phyloP scores from a whole-genome alignment of 169 alveolate genomes.

The Cryptosporidium tyzzeri region DNA sequence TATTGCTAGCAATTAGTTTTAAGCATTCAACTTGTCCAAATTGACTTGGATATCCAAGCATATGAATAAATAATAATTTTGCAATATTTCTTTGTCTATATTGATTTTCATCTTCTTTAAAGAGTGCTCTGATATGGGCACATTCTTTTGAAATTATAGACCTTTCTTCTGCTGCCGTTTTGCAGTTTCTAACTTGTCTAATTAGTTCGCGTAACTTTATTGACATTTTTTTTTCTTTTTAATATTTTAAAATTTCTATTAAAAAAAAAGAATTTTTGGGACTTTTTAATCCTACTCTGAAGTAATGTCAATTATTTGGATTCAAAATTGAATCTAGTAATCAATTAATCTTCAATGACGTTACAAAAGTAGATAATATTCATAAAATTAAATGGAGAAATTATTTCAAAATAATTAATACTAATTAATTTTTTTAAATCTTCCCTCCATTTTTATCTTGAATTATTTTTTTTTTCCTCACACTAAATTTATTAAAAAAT shows the following conservation, averaged over 20 bases:
- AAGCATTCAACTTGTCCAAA: conserved; percentile 98
- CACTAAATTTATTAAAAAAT: neutral
- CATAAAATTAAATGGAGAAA: neutral
- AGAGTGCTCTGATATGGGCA: conserved; percentile 97
- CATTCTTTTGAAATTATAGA: conserved; percentile 98
- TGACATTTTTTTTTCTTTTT: conserved; percentile 80
- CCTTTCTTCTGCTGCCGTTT: conserved; percentile 99
- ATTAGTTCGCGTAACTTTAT: conserved; percentile 95
- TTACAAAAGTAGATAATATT: neutral
- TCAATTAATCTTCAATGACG: neutral
- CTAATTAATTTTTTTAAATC: neutral
- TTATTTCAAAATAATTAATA: neutral
- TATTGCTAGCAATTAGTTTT: conserved; percentile 95
- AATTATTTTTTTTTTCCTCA: conserved; percentile 9
- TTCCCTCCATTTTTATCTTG: neutral
- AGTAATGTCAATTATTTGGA: neutral
- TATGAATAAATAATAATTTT: conserved; percentile 95
- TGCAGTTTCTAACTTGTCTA: conserved; percentile 97
- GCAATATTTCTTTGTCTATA: conserved; percentile 97
- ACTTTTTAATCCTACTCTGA: neutral
- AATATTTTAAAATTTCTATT: neutral
- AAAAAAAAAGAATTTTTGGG: neutral
- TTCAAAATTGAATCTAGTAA: neutral
- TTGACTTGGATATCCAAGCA: conserved; percentile 96
- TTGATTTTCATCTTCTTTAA: conserved; percentile 88